phyloP scores from a whole-genome alignment of 106 monocot genomes.

The Allium sativum region DNA sequence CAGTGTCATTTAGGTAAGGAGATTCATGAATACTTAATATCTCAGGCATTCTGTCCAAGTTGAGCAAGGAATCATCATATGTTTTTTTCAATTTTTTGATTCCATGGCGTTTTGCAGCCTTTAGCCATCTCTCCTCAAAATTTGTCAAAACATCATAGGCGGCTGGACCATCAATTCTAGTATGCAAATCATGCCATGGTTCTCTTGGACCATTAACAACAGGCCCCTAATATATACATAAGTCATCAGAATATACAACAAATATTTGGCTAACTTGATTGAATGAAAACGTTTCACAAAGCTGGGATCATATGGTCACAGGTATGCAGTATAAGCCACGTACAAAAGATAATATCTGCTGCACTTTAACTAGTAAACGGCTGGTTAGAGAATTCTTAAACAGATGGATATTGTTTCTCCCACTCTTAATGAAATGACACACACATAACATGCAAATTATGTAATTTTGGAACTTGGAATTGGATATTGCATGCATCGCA shows the following conservation, averaged over 20 bases:
- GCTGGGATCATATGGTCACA: background rate
- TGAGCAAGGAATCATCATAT: slow-evolving; percentile 63
- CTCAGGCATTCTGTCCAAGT: slow-evolving; percentile 48
- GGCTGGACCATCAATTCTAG: slow-evolving; percentile 82
- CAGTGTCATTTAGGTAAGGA: slow-evolving; percentile 31
- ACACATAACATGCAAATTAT: too few relatives aligned
- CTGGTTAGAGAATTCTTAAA: background rate
- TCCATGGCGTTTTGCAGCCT: slow-evolving; percentile 62
- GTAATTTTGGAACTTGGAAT: too few relatives aligned
- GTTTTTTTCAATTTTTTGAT: slow-evolving; percentile 54
- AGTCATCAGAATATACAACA: background rate
- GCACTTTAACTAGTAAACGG: background rate
- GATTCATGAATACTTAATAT: slow-evolving; percentile 42
- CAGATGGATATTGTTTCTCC: background rate
- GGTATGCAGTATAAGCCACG: background rate
- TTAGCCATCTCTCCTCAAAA: slow-evolving; percentile 89
- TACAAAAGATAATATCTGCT: background rate
- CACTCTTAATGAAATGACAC: too few relatives aligned
- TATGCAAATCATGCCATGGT: slow-evolving; percentile 95
- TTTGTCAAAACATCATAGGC: slow-evolving; percentile 85
- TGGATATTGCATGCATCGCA: too few relatives aligned
- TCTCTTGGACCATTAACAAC: slow-evolving; percentile 68
- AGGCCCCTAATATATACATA: slow-evolving; percentile 26
- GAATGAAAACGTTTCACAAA: background rate
- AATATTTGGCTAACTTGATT: background rate